Base-by-base conservation (phyloP, 202 grass and related monocot species). In the Panicum hallii region DNA sequence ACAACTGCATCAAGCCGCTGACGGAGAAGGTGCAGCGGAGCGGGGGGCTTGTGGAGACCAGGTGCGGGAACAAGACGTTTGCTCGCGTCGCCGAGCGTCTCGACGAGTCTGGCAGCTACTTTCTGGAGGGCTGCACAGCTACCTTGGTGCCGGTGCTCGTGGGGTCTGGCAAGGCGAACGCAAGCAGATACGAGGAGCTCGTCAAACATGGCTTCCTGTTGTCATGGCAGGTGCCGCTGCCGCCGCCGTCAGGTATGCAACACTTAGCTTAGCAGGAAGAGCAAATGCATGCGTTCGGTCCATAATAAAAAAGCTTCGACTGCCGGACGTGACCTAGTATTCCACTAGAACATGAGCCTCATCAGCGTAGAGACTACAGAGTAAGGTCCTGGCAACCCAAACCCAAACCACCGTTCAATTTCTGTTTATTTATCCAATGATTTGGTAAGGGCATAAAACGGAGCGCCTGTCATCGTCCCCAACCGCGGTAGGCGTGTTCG, bases 141-240 rank as follows among this genome's bases (percentile, higher is more conserved):
- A 19, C 30, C 15, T 6, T 67, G 15, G 30, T 82, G 69, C 87
- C 90, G 22, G 70, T 86, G 36, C 46, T 53, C 11, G 41, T 1
- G 5, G 0, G 0, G 0, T 8, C 14, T 0, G 69, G 53, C 26
- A 1, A 15, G 23, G 45, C 0, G n/a, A 82, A 82, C 55, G 79
- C 80, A 4, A 85, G 72, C 9, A 11, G 57, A 9, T 92, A 90
- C 56, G 6, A 15, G 19, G 1, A 17, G 2, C 75, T 90, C 6
- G 47, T 88, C 12, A 3, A 41, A 0, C 11, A 36, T 0, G 93
- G 92, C 1, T 94, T 92, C 88, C 63, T 83, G 17, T 7, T 94
- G 60, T 83, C 13, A 52, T 91, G 79, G 80, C 32, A 26, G n/a
- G n/a, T n/a, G 26, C 26, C 26, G 26, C 26, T 1, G 26, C 26